Evolutionary conservation across 2,329 filamentous ascomycete genomes (phyloP), one percentile per base, ranked within the genome.

Genomic region (Stagonosporopsis tanaceti): DNA sequence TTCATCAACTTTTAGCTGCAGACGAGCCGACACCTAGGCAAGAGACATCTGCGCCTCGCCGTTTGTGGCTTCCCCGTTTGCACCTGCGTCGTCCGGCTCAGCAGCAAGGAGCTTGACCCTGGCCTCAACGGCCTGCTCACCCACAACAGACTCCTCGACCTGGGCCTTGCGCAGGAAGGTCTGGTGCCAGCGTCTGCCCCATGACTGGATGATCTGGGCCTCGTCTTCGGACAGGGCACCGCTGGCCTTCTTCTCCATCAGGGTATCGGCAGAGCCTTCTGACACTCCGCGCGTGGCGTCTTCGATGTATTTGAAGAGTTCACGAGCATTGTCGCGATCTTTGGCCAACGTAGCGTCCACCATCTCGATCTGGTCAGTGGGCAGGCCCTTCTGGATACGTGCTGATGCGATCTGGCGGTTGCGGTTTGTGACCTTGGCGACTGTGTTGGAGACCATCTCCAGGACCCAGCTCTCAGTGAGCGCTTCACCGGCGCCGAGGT

Each of bases 371-470:
- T 87, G 85, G 41, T 88, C 84, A 8, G 81, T 80, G 1, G 79
- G 76, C 4, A 88, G 77, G 12, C 83, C 84, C 7, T 84, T 81
- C 42, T 85, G 84, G n/a, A 83, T 80, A 27, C 85, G 82, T 4
- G 87, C 85, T 1, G 82, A 80, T 9, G 92, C 86, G 24, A 97
- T 88, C 77, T 97, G 92, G 39, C 92, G 87, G 50, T 96, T 88
- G 28, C 93, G 90, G 62, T 88, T 89, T 1, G 92, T 93, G 46
- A 98, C 94, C 79, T 99, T 98, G 71, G 87, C 85, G 50, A 97
- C 89, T 0, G 95, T 98, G 66, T 90, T 90, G 60, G 89, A 88
- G 15, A 98, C 88, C 79, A 98, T 89, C 80, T 99, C 95, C 74
- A 92, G 97, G 9, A 96, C 83, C 78, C 94, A 89, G 6, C 88